phyloP scores from a whole-genome alignment of 306 rosid genomes.

The Lupinus albus region DNA sequence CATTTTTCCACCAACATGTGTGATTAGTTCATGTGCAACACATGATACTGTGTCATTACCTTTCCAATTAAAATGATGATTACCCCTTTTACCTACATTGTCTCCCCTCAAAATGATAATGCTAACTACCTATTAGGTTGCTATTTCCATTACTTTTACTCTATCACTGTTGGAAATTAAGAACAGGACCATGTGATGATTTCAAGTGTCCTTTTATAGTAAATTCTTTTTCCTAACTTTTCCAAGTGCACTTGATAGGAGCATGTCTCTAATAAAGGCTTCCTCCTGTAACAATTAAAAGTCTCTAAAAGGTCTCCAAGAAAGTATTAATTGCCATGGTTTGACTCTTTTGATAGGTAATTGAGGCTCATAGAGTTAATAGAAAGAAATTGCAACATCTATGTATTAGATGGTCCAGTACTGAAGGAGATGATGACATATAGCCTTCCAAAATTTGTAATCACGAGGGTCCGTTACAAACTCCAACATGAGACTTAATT shows the following conservation, averaged over 20 bases:
- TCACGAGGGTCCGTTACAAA: too few species aligned
- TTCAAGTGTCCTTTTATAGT: conserved; percentile 9
- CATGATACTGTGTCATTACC: conserved; percentile 46
- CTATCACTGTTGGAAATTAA: conserved; percentile 31
- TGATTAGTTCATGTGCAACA: conserved; percentile 61
- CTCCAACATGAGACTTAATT: too few species aligned
- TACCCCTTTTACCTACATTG: conserved; percentile 46
- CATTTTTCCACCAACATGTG: conserved; percentile 44
- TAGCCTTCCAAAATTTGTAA: too few species aligned
- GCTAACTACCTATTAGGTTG: conserved; percentile 29
- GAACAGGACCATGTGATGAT: conserved; percentile 39
- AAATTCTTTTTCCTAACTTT: conserved; percentile 11
- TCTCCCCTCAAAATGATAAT: conserved; percentile 45
- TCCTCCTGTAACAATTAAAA: conserved; percentile 30
- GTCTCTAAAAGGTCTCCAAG: conserved; percentile 20
- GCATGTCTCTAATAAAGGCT: conserved; percentile 36
- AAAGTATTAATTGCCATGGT: conserved; percentile 16
- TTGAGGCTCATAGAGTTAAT: too few species aligned
- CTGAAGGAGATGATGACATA: too few species aligned
- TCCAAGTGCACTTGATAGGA: neutral
- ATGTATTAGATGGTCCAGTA: too few species aligned
- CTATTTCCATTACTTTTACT: conserved; percentile 35
- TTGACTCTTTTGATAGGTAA: too few species aligned
- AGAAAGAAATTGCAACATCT: too few species aligned
- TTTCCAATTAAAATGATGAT: conserved; percentile 58